phyloP scores from a whole-genome alignment of 2,329 filamentous ascomycete genomes.

The Polychaeton citri region DNA sequence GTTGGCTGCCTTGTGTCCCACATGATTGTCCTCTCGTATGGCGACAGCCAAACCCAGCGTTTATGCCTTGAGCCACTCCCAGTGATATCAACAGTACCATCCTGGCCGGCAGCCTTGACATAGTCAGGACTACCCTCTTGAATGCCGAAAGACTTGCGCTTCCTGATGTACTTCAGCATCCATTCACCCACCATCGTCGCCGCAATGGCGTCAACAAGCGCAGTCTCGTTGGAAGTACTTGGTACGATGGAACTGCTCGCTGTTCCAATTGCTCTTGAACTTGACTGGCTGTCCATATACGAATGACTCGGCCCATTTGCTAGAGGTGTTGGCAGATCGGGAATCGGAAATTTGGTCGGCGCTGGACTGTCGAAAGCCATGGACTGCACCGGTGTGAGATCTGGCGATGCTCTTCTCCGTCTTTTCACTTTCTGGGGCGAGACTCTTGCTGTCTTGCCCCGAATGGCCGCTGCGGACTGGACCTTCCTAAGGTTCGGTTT shows the following conservation, averaged over 20 bases:
- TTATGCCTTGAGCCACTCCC: constrained; percentile 65
- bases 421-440: constrained; percentile 32
- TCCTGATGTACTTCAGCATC: constrained; percentile 85
- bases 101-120: constrained; percentile 41
- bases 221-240: constrained; percentile 28
- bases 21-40: constrained; percentile 88
- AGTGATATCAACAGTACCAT: constrained; percentile 51
- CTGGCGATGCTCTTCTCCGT: constrained; percentile 16
- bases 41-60: constrained; percentile 96
- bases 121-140: constrained; percentile 43
- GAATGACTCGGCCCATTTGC: background rate
- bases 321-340: constrained; percentile 17
- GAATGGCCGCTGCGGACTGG: constrained; percentile 64
- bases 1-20: constrained; percentile 98
- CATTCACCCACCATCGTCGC: constrained; percentile 97
- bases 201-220: constrained; percentile 89
- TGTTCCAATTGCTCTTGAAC: constrained; percentile 2
- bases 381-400: constrained; percentile 22
- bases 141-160: constrained; percentile 82
- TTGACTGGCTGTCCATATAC: background rate
- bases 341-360: constrained; percentile 20
- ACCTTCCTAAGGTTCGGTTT: constrained; percentile 57
- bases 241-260: constrained; percentile 2
- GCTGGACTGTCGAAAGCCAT: constrained; percentile 21
- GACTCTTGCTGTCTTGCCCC: constrained; percentile 42